A percentile compares a stretch with the other conserved stretches of the same genome.
These are phyloP conservation scores for Eruca vesicaria DNA, from an alignment of 441 rosid species.

Conservation along the genomic window DNA sequence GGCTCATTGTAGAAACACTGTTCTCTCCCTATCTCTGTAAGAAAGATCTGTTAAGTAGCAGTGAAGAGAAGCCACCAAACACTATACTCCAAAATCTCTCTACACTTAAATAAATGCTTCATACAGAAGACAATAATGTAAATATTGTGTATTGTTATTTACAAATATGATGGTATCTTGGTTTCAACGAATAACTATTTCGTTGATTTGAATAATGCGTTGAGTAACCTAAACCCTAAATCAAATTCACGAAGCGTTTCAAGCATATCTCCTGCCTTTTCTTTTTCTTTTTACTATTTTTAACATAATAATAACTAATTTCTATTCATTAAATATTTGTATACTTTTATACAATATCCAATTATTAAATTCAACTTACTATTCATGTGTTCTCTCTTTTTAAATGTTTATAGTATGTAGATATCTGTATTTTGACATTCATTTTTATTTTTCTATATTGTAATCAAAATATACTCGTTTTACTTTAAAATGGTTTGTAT, in stretches of 20 bases:
- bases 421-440: too few relatives aligned
- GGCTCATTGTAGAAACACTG: constrained; percentile 39
- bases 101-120: constrained; percentile 31
- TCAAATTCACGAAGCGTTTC: not conserved
- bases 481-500: too few relatives aligned
- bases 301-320: too few relatives aligned
- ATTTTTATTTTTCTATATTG: too few relatives aligned
- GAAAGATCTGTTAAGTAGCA: constrained; percentile 39
- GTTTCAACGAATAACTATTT: not conserved
- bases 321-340: too few relatives aligned
- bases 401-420: too few relatives aligned
- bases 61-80: constrained; percentile 42
- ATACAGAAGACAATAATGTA: not conserved
- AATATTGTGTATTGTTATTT: not conserved
- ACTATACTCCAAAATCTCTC: constrained; percentile 34
- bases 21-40: constrained; percentile 38
- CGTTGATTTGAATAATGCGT: not conserved
- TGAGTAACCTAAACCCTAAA: not conserved
- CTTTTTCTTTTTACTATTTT: too few relatives aligned
- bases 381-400: too few relatives aligned
- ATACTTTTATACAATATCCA: too few relatives aligned
- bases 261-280: too few relatives aligned
- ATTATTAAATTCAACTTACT: too few relatives aligned
- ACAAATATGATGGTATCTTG: not conserved
- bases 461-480: too few relatives aligned